Conservation (phyloP, 2,329 filamentous ascomycete species). For the Fusarium sp. region DNA sequence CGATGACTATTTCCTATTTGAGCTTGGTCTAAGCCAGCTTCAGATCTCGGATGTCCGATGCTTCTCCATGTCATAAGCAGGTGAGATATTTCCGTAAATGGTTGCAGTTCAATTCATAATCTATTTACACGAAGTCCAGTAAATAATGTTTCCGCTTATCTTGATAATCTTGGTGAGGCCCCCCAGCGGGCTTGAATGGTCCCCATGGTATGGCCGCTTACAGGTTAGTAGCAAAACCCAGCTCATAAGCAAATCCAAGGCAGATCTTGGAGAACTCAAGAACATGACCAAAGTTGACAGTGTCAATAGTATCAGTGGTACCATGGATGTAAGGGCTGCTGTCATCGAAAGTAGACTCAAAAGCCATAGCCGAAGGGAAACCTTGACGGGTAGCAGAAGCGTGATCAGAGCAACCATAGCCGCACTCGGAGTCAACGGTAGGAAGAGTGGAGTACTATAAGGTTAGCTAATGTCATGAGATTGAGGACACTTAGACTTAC, state of each 20-base stretch:
- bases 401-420: conserved; percentile 69
- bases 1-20: accelerated
- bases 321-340: conserved; percentile 79
- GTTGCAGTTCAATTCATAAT: neutral
- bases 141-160: too few species aligned
- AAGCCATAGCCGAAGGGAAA: conserved; percentile 74
- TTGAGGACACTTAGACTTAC: conserved; percentile 1
- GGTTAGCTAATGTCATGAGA: accelerated
- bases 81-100: accelerated
- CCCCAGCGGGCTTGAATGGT: too few species aligned
- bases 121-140: neutral
- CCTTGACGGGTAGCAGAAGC: conserved; percentile 75
- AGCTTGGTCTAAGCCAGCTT: neutral
- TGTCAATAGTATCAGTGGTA: conserved; percentile 77
- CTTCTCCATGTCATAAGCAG: neutral
- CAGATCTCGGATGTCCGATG: neutral
- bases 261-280: conserved; percentile 70
- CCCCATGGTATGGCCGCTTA: neutral
- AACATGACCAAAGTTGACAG: conserved; percentile 75
- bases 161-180: too few species aligned
- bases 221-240: conserved; percentile 62
- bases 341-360: conserved; percentile 70
- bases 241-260: conserved; percentile 61
- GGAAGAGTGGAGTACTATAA: conserved; percentile 53
- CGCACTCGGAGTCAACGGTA: conserved; percentile 62